Evolutionary conservation across 2,329 filamentous ascomycete species (phyloP).

Genomic region (Diaporthe aspalathi): DNA sequence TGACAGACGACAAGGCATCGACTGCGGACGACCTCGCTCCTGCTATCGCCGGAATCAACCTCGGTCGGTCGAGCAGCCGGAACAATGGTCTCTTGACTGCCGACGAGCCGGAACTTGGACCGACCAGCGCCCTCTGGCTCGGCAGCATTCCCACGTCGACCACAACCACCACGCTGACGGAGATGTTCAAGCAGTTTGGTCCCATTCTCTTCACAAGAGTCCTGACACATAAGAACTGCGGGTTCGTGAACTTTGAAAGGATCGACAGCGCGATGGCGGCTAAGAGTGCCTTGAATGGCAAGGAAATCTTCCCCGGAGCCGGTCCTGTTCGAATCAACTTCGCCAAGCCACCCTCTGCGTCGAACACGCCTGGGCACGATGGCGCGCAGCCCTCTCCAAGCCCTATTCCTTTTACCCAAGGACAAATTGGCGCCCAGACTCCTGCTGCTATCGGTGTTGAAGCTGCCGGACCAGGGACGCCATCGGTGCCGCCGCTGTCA

Average conservation of each 20-base stretch:
- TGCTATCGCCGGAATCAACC: conserved; percentile 83
- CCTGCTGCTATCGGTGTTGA: conserved; percentile 55
- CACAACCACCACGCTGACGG: conserved; percentile 91
- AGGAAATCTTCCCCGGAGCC: conserved; percentile 97
- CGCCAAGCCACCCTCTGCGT: conserved; percentile 92
- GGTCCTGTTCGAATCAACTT: conserved; percentile 97
- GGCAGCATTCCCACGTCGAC: conserved; percentile 98
- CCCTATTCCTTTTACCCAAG: conserved; percentile 81
- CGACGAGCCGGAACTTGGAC: conserved; percentile 84
- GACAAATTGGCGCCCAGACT: conserved; percentile 57
- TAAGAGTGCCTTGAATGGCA: conserved; percentile 89
- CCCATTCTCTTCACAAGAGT: conserved; percentile 92
- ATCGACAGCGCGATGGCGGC: conserved; percentile 91
- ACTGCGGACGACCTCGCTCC: conserved; percentile 80
- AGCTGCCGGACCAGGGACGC: conserved; percentile 57
- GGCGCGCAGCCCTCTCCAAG: conserved; percentile 91
- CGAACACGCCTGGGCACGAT: conserved; percentile 88
- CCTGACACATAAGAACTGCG: conserved; percentile 98
- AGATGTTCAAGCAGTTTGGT: conserved; percentile 95
- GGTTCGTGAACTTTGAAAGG: conserved; percentile 97
- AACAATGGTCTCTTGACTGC: conserved; percentile 75
- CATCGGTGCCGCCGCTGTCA: conserved; percentile 77
- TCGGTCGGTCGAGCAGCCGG: conserved; percentile 74
- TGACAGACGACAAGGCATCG: conserved; percentile 76
- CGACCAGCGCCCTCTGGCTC: conserved; percentile 94